These are phyloP conservation scores for Curvularia verruculosa DNA, from an alignment of 2,329 filamentous ascomycete genomes.

Conservation along the genomic window DNA sequence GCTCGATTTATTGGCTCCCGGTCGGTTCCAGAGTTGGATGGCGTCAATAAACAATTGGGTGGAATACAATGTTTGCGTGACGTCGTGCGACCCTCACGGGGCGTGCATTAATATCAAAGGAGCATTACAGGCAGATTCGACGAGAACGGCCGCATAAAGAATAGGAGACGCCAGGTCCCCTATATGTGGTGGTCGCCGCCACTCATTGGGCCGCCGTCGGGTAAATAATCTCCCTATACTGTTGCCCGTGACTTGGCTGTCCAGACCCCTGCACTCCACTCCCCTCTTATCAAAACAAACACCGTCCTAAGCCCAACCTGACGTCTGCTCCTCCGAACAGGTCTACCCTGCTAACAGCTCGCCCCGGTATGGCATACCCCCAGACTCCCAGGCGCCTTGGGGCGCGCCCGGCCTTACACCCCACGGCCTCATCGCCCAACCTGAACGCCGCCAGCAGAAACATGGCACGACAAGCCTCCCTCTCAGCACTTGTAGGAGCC, in stretches of 20 bases:
- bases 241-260: slow-evolving; percentile 7
- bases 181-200: background rate
- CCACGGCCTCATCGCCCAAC: slow-evolving; percentile 52
- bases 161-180: slow-evolving; percentile 6
- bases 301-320: slow-evolving; percentile 18
- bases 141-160: background rate
- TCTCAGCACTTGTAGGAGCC: slow-evolving; percentile 68
- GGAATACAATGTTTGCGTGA: background rate
- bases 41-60: slow-evolving; percentile 1
- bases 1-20: background rate
- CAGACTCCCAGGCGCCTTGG: slow-evolving; percentile 51
- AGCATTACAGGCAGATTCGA: background rate
- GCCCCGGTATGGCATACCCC: slow-evolving; percentile 45
- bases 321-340: slow-evolving; percentile 18
- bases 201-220: slow-evolving; percentile 14
- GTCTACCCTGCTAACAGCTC: slow-evolving; percentile 15
- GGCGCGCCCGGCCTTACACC: slow-evolving; percentile 50
- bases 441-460: slow-evolving; percentile 52
- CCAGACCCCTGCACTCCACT: slow-evolving; percentile 10
- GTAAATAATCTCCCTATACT: slow-evolving; percentile 14
- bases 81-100: background rate
- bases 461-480: slow-evolving; percentile 72
- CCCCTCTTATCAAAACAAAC: slow-evolving; percentile 22
- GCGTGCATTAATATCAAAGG: background rate
- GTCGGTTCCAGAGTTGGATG: background rate